Evolutionary conservation across 495 filamentous ascomycete genomes (phyloP), one percentile per base, ranked within the genome.

Genomic region (Ascodesmis nigricans): DNA sequence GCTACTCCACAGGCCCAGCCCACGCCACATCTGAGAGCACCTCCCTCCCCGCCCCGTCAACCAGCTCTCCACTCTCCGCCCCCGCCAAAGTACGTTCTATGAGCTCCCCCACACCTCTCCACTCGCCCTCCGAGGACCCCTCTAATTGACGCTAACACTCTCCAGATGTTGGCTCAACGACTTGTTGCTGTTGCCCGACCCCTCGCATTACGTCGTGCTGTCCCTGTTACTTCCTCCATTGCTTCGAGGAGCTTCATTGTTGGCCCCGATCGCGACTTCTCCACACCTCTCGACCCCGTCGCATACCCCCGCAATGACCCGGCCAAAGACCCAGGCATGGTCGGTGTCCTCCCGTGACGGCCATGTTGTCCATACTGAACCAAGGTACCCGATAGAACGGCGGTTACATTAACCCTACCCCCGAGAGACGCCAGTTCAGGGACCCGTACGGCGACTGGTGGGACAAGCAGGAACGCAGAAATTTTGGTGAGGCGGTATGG

Each of bases 361-460:
- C 9, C 36, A 21, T 6, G 13, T 21, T 21, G 17, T 21, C 35
- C 36, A 27, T 29, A 25, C 7, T 28, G 35, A n/a, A n/a, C n/a
- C n/a, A n/a, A n/a, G n/a, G n/a, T n/a, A n/a, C n/a, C n/a, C n/a
- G 41, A 43, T 53, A 92, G 82, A 95, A 91, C 53, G 80, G 80
- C 52, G 74, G 75, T 58, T 99, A 91, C 57, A 61, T 78, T 52
- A 91, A 92, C 58, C 87, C 87, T 38, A 74, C 73, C 7, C 61
- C 59, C 22, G 57, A 78, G 49, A 91, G 87, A 61, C 78, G 83
- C 42, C 67, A 75, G 52, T 72, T 76, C 58, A 78, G 90, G 53
- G 90, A 95, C 53, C 90, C 90, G 22, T 68, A 95, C 52, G 84
- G 58, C 46, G 75, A 80, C 53, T 95, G 82, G 80, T 95, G 84